Evolutionary conservation across 441 rosid species (phyloP), one percentile per base, ranked within the genome.

Genomic region (Gossypium gossypioides): DNA sequence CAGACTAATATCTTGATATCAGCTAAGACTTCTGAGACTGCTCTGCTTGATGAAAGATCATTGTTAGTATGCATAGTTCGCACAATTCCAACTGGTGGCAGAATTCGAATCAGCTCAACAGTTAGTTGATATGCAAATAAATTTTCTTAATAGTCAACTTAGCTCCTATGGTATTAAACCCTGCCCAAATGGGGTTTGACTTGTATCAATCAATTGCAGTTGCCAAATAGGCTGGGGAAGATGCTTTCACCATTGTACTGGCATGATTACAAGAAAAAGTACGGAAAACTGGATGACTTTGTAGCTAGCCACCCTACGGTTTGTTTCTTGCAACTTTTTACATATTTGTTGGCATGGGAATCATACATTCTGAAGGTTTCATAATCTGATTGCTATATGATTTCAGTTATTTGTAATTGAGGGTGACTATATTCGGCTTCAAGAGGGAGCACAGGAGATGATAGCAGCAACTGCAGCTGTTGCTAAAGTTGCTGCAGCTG

Each of bases 211-310:
- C 66, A 66, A 74, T 58, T 73, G 69, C 91, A 95, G 99, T 91
- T 95, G 34, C 95, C 95, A 59, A 91, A 91, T 75, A 91, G 98
- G 77, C 82, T 95, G 46, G 98, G 93, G 0, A 95, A 95, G 82
- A 95, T 95, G 99, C 95, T 95, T 79, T 85, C 93, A 32, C 99
- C 99, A 58, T 80, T 95, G 24, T 97, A 88, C 75, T 95, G 99
- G 99, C 93, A 92, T 71, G 99, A 95, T 82, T 95, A 95, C 89
- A 87, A 68, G 87, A 95, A 83, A 74, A 86, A 81, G 80, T 92
- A 85, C 24, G 99, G 99, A 74, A 95, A 89, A 82, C 95, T 95
- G 16, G 99, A 95, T 51, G 98, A 92, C 55, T 92, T 95, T 83
- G 90, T 95, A 68, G 88, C 87, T 27, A 81, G 86, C 81, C 96